A percentile compares a stretch with the other conserved stretches of the same genome.
These are phyloP conservation scores for Hibiscus syriacus DNA, from an alignment of 345 rosid species.

Conservation along the genomic window DNA sequence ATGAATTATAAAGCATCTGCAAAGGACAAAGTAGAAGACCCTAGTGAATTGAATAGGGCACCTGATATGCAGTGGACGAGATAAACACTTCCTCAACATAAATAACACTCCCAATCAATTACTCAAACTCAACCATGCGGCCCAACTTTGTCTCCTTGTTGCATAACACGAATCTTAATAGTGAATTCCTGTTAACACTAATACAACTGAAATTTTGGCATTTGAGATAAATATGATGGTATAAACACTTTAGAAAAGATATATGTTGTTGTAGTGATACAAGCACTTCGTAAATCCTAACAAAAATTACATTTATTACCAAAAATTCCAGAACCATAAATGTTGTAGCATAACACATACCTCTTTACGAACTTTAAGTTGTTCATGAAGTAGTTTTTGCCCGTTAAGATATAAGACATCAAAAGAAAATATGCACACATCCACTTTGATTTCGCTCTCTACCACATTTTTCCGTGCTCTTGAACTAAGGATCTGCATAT, in stretches of 20 bases:
- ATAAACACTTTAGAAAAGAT: not conserved
- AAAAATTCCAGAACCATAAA: not conserved
- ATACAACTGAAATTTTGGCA: not conserved
- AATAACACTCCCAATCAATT: not conserved
- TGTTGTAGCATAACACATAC: conserved; percentile 27
- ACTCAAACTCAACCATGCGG: not conserved
- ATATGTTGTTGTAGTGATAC: not conserved
- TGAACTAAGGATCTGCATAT: conserved; percentile 60
- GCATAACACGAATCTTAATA: not conserved
- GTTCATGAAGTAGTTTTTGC: conserved; percentile 67
- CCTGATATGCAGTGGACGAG: not conserved
- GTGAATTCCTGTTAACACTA: not conserved
- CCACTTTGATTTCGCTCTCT: conserved; percentile 75
- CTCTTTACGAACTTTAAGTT: conserved; percentile 72
- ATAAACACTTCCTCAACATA: not conserved
- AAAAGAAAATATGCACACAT: conserved; percentile 88
- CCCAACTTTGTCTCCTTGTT: not conserved
- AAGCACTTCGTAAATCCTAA: not conserved
- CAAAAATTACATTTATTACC: not conserved
- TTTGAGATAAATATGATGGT: not conserved
- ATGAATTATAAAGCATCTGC: conserved; percentile 70
- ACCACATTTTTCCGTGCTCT: conserved; percentile 86
- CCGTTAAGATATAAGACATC: conserved; percentile 80
- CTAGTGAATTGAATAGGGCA: not conserved
- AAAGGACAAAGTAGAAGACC: conserved; percentile 5